Base-by-base conservation (phyloP, 345 rosid genomes). In the Syzygium oleosum region DNA sequence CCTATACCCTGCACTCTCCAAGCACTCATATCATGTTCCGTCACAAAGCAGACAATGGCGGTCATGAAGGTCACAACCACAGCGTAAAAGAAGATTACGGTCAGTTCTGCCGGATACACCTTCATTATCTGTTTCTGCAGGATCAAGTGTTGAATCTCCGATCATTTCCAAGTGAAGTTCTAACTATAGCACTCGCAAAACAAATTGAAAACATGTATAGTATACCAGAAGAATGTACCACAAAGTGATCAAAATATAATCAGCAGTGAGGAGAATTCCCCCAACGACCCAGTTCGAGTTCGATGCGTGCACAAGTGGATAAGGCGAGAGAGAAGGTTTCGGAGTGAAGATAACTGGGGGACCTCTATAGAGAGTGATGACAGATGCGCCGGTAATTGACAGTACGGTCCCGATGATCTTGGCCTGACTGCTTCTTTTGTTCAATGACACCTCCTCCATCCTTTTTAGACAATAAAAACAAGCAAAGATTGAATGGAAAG, bases 301-400 rank as follows among this genome's bases (percentile, higher is more conserved):
- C 23, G 87, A 87, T 29, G 91, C 9, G 27, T 52, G 38, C 51
- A 90, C 89, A 83, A 55, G 88, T 51, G 86, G 84, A 41, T 73
- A 78, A 52, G 43, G 3, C 0, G 65, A 49, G 46, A 73, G 51
- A 34, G 89, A 14, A 56, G 84, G 46, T 84, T 61, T 77, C 22
- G 0, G 49, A 73, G 80, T 1, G 25, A 87, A 29, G 52, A 86
- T n/a, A 22, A 91, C 17, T 11, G 84, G 12, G 7, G 93, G 94
- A 84, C 94, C 95, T 59, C 90, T 91, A 86, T 92, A 92, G 15
- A 93, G 91, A 89, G 92, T 91, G 23, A 92, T 93, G 43, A 91
- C 90, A 54, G 90, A 91, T 87, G 92, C 91, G 31, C 90, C 87
- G 10, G 38, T 87, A 86, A 93, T 91, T 51, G 93, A 93, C 25